Evolutionary conservation across 305 asterid species (phyloP), one percentile per base, ranked within the genome.

Genomic region (Solanum hybrid): DNA sequence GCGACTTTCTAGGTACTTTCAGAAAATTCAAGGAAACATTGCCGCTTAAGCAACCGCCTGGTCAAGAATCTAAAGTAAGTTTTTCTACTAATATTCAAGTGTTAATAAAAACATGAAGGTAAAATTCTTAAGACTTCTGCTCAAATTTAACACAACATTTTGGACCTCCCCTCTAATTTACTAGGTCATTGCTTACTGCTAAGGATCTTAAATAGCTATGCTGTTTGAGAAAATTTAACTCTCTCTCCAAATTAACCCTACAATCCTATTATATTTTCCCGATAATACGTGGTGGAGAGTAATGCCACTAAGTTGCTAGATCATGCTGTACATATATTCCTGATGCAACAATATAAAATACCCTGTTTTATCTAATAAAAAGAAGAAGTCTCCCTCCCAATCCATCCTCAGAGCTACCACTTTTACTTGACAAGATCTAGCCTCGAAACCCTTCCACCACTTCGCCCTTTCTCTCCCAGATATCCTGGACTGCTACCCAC

Each of bases 11-110:
- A 97, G 99, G 99, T 89, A 97, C 99, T 87, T 97, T 88, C 93
- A 96, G 95, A 93, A 97, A 96, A 95, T 97, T 94, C 82, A 97
- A 96, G 96, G 99, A 96, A 90, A 95, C 93, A 92, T 28, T 96
- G 92, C 95, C 93, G 34, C 90, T 46, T 74, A 97, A 94, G 88
- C 90, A 90, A 90, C 91, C 95, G 77, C 90, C 94, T 78, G 92
- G 84, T 92, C 91, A 89, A 12, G 97, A 93, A 28, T 86, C 95
- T 89, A 97, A 95, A 91, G 99, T 96, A 94, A 69, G 93, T 57
- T 67, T 89, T 86, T 80, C 67, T 61, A 28, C 34, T 33, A 33
- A 33, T 33, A 33, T 33, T 33, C 34, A 33, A 33, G 34, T 33
- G 34, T 33, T 33, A 4, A 33, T 33, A 33, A 33, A 33, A 33